These are phyloP conservation scores for Chrysoporthe austroafricana DNA, from an alignment of 2,329 filamentous ascomycete genomes.

Conservation along the genomic window DNA sequence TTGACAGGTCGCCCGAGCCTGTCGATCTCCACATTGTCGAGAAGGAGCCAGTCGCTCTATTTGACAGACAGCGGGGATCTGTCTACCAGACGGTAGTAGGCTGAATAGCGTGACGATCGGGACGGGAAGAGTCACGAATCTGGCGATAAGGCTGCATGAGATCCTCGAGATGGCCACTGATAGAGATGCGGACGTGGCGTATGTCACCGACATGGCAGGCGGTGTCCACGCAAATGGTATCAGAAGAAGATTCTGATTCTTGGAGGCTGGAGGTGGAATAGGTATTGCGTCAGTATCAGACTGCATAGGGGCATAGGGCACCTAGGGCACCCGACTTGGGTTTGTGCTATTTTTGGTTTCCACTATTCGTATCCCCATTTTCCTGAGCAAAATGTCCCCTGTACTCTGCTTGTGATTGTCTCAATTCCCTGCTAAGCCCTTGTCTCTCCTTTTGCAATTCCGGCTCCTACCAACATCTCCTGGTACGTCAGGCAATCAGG, in stretches of 20 bases:
- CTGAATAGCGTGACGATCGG: constrained; percentile 46
- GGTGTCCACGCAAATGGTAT: constrained; percentile 24
- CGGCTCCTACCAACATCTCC: too few relatives aligned
- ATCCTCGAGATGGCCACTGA: constrained; percentile 24
- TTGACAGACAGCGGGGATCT: constrained; percentile 63
- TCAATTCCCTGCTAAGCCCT: too few relatives aligned
- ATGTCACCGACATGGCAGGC: constrained; percentile 25
- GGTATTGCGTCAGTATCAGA: constrained; percentile 22
- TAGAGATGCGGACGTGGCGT: constrained; percentile 17
- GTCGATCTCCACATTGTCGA: constrained; percentile 62
- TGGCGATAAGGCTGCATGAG: constrained; percentile 24
- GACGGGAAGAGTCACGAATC: constrained; percentile 20
- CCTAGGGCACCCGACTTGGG: too few relatives aligned
- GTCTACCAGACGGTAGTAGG: constrained; percentile 57
- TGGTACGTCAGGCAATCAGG: too few relatives aligned
- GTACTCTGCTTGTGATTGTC: too few relatives aligned
- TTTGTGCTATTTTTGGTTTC: too few relatives aligned
- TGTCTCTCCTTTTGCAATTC: too few relatives aligned
- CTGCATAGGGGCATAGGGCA: neutral
- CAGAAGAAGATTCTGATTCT: constrained; percentile 23
- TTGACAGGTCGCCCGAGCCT: constrained; percentile 54
- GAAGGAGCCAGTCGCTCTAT: constrained; percentile 48
- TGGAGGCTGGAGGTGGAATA: constrained; percentile 16
- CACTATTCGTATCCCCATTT: too few relatives aligned
- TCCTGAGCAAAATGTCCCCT: too few relatives aligned